phyloP scores from a whole-genome alignment of 2,329 filamentous ascomycete genomes.

The Calonectria honghensis region DNA sequence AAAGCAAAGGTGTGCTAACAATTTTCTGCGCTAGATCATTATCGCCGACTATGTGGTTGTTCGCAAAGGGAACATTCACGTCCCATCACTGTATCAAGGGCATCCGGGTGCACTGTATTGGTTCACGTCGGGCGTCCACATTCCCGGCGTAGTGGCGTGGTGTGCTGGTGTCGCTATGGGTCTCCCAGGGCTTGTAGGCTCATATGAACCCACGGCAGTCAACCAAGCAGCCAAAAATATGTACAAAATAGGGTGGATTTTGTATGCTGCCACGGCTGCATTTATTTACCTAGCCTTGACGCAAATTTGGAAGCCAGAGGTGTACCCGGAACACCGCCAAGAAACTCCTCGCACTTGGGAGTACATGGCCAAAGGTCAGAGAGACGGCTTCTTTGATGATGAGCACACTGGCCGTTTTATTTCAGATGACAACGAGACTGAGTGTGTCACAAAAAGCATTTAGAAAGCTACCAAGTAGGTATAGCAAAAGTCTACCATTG shows the following conservation, averaged over 20 bases:
- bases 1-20: background rate
- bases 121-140: background rate
- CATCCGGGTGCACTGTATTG: background rate
- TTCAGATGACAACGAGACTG: background rate
- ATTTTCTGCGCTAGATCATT: background rate
- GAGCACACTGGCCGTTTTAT: background rate
- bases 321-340: background rate
- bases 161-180: slow-evolving; percentile 1
- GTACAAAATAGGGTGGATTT: slow-evolving; percentile 14
- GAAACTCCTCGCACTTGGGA: background rate
- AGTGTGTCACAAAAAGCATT: background rate
- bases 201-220: background rate
- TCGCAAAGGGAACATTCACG: slow-evolving; percentile 10
- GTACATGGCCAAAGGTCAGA: background rate
- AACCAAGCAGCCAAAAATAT: slow-evolving; percentile 18
- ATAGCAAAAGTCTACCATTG: background rate
- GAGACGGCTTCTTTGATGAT: slow-evolving; percentile 1
- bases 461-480: background rate
- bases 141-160: slow-evolving; percentile 10
- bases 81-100: background rate
- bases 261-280: background rate
- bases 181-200: background rate
- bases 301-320: background rate
- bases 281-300: background rate
- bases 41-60: background rate